Base-by-base conservation (phyloP, 2,329 filamentous ascomycete species). In the Thelonectria olida region DNA sequence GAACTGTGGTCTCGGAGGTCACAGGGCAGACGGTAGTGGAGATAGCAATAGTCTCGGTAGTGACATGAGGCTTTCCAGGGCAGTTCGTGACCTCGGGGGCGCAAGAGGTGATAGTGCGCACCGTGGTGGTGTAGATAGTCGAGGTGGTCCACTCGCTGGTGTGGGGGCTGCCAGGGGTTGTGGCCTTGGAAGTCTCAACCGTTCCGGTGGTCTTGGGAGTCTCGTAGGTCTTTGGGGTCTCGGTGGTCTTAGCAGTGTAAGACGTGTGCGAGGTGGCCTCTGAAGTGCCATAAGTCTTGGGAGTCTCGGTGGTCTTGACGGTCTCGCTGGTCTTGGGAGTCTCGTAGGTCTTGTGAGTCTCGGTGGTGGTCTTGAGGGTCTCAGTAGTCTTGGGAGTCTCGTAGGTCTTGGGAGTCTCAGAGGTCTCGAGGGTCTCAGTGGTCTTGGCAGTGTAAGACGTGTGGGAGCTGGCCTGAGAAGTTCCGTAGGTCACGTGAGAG, bases 21-120 rank as follows among this genome's bases (percentile, higher is more conserved):
- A 69, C 67, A 8, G 67, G 67, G 42, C 67, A 70, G 27, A 70
- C 17, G 0, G 67, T 70, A 17, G 67, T 70, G 2, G 62, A 70
- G 50, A 70, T 52, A 5, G 67, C 67, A 7, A 70, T 61, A 19
- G 67, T 70, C 60, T 70, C 61, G 20, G 58, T 60, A 22, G 58
- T 38, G 7, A 59, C 47, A 2, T n/a, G n/a, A 25, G 28, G 31
- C 15, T n/a, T 31, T 3, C 47, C 36, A 0, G 68, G 67, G 20
- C 69, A 71, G n/a, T 71, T 39, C 1, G 69, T 61, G n/a, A 67
- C 51, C 9, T 67, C 64, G 7, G 65, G 58, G 5, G 58, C 54
- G 4, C 65, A 67, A 53, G 45, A 52, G 2, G 64, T 67, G 25
- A 7, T 36, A 12, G 61, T 67, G 38, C 58, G 59, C 42, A 61